A percentile compares a stretch with the other conserved stretches of the same genome.
These are phyloP conservation scores for Neopestalotiopsis sp. DNA, from an alignment of 2,329 filamentous ascomycete species.

Conservation along the genomic window DNA sequence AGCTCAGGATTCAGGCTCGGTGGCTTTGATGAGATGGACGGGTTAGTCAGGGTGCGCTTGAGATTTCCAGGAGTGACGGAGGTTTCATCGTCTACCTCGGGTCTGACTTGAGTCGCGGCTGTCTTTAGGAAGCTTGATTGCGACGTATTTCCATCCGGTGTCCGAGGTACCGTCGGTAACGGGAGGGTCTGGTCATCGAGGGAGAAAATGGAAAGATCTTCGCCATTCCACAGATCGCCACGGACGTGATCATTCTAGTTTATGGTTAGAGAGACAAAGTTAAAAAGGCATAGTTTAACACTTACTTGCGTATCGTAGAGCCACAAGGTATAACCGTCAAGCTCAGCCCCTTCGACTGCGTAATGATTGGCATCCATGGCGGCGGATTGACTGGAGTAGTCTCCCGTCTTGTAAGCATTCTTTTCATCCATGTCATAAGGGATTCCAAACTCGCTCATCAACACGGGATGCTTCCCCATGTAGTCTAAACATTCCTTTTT, in stretches of 20 bases:
- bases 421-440: conserved; percentile 99
- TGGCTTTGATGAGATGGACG: conserved; percentile 66
- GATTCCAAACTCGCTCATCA: conserved; percentile 96
- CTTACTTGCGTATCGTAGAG: conserved; percentile 76
- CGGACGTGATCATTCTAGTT: conserved; percentile 80
- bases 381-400: conserved; percentile 90
- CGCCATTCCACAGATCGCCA: conserved; percentile 97
- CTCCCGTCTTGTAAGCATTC: conserved; percentile 91
- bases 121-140: conserved; percentile 52
- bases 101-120: conserved; percentile 38
- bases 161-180: conserved; percentile 54
- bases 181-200: conserved; percentile 75
- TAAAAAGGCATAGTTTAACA: background rate
- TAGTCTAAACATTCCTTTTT: conserved; percentile 86
- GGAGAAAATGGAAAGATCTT: conserved; percentile 91
- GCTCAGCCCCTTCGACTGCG: conserved; percentile 81
- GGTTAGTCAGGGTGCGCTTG: conserved; percentile 72
- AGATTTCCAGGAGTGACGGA: conserved; percentile 78
- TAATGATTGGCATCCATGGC: conserved; percentile 97
- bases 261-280: background rate
- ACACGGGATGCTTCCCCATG: conserved; percentile 85
- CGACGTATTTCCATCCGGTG: conserved; percentile 47
- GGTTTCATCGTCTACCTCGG: conserved; percentile 56
- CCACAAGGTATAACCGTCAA: conserved; percentile 91
- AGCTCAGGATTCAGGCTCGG: conserved; percentile 61